phyloP scores from a whole-genome alignment of 192 early-diverging fungal genomes.

The Rhizophagus sp. region DNA sequence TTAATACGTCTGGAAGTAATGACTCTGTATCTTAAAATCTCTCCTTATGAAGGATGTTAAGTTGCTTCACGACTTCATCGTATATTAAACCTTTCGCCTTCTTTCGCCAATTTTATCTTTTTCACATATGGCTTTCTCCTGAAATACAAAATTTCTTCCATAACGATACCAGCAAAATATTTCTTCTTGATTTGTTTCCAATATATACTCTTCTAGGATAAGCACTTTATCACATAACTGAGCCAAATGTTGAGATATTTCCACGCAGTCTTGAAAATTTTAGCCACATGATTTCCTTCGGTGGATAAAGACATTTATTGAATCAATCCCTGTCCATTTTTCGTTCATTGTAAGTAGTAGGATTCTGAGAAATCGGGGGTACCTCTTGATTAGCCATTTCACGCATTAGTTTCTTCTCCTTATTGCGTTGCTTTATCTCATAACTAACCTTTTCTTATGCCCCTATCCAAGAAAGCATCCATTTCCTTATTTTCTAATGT shows the following conservation, averaged over 20 bases:
- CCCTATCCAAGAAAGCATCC: background rate
- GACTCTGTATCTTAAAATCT: background rate
- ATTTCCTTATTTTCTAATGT: background rate
- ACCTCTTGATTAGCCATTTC: too few relatives aligned
- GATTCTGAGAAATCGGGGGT: too few relatives aligned
- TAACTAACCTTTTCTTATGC: background rate
- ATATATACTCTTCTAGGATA: too few relatives aligned
- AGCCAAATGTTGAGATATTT: conserved; percentile 1
- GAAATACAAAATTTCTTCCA: background rate
- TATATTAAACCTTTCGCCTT: conserved; percentile 10
- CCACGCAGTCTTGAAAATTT: too few relatives aligned
- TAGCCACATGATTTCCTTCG: too few relatives aligned
- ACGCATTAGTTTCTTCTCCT: background rate
- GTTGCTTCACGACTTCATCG: background rate
- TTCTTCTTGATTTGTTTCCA: background rate
- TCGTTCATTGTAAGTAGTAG: too few relatives aligned
- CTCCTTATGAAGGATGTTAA: background rate
- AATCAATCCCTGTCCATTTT: background rate
- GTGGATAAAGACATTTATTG: too few relatives aligned
- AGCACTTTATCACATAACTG: conserved; percentile 15
- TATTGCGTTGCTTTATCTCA: too few relatives aligned
- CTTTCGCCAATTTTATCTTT: conserved; percentile 15
- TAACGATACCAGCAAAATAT: background rate
- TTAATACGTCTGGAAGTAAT: background rate
- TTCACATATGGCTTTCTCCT: background rate